Conservation (phyloP, 305 asterid species). For the Rubia tinctorum region DNA sequence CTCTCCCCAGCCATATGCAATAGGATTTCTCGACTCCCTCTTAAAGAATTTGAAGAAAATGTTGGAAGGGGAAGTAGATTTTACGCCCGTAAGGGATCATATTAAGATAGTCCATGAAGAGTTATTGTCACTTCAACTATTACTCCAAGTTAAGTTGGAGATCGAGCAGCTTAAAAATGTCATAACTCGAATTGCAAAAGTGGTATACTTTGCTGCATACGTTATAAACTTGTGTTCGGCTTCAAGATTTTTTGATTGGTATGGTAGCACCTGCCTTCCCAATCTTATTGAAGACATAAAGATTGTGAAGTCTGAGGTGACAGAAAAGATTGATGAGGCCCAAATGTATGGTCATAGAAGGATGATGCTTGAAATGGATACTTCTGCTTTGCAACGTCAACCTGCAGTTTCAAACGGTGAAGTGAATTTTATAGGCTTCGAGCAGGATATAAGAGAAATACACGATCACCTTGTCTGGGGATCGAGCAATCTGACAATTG, state of each 20-base stretch:
- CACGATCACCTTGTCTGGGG: constrained; percentile 18
- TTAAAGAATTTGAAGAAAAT: constrained; percentile 6
- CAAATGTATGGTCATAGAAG: not conserved
- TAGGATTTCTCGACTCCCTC: constrained; percentile 14
- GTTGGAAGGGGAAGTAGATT: not conserved
- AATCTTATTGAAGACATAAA: not conserved
- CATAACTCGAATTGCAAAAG: too few species aligned
- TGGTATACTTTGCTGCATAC: constrained; percentile 10
- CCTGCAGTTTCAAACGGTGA: too few species aligned
- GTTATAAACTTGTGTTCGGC: not conserved
- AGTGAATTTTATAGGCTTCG: constrained; percentile 16
- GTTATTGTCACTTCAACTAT: too few species aligned
- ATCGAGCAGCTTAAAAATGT: too few species aligned
- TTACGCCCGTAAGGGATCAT: not conserved
- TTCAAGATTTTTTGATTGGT: not conserved
- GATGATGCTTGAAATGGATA: too few species aligned
- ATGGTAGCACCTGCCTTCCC: too few species aligned
- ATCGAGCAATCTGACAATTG: constrained; percentile 11
- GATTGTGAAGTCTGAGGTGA: not conserved
- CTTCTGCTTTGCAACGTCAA: too few species aligned
- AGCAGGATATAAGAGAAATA: constrained; percentile 27
- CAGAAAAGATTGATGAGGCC: not conserved
- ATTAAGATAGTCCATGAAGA: constrained; percentile 6
- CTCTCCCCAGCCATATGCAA: constrained; percentile 20
- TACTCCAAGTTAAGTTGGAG: too few species aligned